Evolutionary conservation across 495 filamentous ascomycete genomes (phyloP).

Genomic region (Aspergillus campestris): DNA sequence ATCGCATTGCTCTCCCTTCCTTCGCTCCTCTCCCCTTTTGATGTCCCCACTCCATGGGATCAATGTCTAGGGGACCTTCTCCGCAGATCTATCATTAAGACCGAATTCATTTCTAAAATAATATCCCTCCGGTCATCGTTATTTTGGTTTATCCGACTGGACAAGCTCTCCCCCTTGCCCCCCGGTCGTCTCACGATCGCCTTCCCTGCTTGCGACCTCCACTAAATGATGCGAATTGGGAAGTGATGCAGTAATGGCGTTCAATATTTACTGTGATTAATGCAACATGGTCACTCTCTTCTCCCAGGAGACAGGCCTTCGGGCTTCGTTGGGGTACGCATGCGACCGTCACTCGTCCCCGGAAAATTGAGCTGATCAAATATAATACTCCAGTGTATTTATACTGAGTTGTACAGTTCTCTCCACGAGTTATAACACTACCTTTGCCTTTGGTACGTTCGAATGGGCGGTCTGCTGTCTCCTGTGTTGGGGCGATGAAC

Average conservation of each 20-base stretch:
- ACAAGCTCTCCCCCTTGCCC: background rate
- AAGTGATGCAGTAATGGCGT: conserved; percentile 8
- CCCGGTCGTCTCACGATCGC: background rate
- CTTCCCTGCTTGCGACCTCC: background rate
- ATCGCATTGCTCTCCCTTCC: background rate
- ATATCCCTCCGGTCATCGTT: no score
- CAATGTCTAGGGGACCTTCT: background rate
- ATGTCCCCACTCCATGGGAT: background rate
- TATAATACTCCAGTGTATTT: conserved; percentile 20
- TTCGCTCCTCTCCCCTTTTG: conserved; percentile 2
- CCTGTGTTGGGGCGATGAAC: background rate
- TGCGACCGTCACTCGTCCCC: conserved; percentile 1
- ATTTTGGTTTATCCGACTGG: background rate
- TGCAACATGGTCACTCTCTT: conserved; percentile 23
- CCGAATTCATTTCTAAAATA: no score
- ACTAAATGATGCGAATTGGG: conserved; percentile 4
- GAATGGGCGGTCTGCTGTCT: no score
- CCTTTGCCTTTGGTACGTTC: conserved; percentile 34
- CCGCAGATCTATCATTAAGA: no score
- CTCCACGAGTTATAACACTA: conserved; percentile 26
- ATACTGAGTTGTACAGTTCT: conserved; percentile 29
- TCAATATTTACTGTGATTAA: conserved; percentile 2
- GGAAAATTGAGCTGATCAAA: background rate
- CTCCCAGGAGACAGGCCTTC: conserved; percentile 27
- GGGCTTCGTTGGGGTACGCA: conserved; percentile 32